Evolutionary conservation across 2,329 filamentous ascomycete species (phyloP).

Genomic region (Diplocarpon rosae): DNA sequence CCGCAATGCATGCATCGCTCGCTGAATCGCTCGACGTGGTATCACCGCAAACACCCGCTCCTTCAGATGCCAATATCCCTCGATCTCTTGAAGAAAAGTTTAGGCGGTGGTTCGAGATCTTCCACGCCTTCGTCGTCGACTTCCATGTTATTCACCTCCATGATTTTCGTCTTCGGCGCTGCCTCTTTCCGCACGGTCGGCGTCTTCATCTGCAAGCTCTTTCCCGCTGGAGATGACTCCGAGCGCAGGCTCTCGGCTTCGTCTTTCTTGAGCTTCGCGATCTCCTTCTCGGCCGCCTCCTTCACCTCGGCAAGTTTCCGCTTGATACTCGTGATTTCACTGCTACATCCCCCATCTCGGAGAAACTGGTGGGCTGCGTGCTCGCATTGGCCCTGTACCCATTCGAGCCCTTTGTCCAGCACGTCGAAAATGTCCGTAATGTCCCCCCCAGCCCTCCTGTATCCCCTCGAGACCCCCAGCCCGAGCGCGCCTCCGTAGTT

Average conservation of each 20-base stretch:
- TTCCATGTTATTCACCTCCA: slow-evolving; percentile 22
- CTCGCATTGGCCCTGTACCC: slow-evolving; percentile 72
- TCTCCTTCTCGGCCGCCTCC: slow-evolving; percentile 29
- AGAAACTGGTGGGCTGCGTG: slow-evolving; percentile 80
- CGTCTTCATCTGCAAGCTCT: slow-evolving; percentile 7
- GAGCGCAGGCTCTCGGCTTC: slow-evolving; percentile 7
- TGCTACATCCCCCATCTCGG: slow-evolving; percentile 74
- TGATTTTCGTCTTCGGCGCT: slow-evolving; percentile 10
- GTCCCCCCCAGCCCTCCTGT: slow-evolving; percentile 14
- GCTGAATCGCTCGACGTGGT: slow-evolving; percentile 8
- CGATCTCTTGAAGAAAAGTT: slow-evolving; percentile 22
- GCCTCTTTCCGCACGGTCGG: slow-evolving; percentile 8
- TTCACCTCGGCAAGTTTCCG: slow-evolving; percentile 38
- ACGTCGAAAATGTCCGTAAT: slow-evolving; percentile 51
- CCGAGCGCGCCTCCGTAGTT: slow-evolving; percentile 14
- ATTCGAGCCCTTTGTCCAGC: slow-evolving; percentile 68
- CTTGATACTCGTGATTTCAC: slow-evolving; percentile 58
- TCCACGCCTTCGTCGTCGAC: slow-evolving; percentile 22
- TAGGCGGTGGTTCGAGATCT: slow-evolving; percentile 16
- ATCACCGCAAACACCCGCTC: neutral
- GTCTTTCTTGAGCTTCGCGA: slow-evolving; percentile 17
- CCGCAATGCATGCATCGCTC: slow-evolving; percentile 2
- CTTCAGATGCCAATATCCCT: slow-evolving; percentile 13
- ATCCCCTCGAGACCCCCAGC: slow-evolving; percentile 17
- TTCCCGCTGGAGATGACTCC: neutral